Conservation (phyloP, 352 stramenopile species). For the Blastocystis sp. region DNA sequence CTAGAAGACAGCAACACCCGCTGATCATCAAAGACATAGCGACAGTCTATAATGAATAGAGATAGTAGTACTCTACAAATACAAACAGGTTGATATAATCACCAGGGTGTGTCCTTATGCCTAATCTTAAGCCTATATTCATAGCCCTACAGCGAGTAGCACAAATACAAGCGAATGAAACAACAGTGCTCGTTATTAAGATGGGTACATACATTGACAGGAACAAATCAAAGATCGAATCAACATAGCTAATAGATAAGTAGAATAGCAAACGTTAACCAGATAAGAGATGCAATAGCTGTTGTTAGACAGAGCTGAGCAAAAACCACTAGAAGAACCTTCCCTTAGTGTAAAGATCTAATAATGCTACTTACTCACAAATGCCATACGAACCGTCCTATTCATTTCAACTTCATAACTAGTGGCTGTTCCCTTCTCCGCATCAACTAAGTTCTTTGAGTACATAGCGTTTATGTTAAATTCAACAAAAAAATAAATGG, state of each 20-base stretch:
- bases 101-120: neutral
- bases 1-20: slow-evolving; percentile 3
- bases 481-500: neutral
- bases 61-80: neutral
- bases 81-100: neutral
- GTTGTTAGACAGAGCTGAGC: slow-evolving; percentile 1
- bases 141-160: neutral
- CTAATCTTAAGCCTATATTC: neutral
- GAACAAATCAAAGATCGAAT: neutral
- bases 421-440: neutral
- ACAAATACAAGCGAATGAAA: neutral
- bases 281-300: neutral
- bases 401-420: slow-evolving; percentile 17
- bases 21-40: neutral
- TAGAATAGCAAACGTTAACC: neutral
- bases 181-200: neutral
- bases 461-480: neutral
- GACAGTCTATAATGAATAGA: neutral
- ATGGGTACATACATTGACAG: neutral
- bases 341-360: neutral
- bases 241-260: neutral
- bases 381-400: neutral
- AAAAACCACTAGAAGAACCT: slow-evolving; percentile 2
- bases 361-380: neutral
- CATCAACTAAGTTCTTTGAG: neutral